A percentile compares a stretch with the other conserved stretches of the same genome.
These are phyloP conservation scores for Trichoderma sp. DNA, from an alignment of 2,329 filamentous ascomycete genomes.

Conservation along the genomic window DNA sequence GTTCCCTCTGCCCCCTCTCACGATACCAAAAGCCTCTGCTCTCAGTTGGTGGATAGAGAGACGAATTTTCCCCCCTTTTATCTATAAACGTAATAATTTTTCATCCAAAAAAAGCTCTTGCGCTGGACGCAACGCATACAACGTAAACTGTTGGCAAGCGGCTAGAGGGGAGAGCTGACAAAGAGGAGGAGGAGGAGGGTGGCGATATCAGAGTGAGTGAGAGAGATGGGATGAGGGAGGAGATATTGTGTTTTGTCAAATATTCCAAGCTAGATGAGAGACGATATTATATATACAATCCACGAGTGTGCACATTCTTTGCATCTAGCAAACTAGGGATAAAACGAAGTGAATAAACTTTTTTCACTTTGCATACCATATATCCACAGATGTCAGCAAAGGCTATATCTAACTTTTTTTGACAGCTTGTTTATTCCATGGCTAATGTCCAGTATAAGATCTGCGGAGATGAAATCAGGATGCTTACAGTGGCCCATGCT, in stretches of 20 bases:
- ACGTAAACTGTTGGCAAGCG: conserved; percentile 8
- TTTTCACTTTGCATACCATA: neutral
- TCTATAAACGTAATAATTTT: neutral
- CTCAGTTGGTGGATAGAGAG: conserved; percentile 5
- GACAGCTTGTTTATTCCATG: neutral
- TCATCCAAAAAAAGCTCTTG: neutral
- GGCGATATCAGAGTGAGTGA: neutral
- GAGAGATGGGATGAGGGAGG: neutral
- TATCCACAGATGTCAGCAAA: neutral
- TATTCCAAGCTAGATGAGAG: neutral
- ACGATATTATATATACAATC: neutral
- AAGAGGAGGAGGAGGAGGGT: neutral
- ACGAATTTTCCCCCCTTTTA: neutral
- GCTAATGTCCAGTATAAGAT: neutral
- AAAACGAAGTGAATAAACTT: neutral
- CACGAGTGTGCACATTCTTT: neutral
- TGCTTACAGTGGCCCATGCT: neutral
- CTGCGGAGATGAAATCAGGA: neutral
- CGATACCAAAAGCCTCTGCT: conserved; percentile 11
- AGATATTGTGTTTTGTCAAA: neutral
- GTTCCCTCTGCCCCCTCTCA: neutral
- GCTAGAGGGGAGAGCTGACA: neutral
- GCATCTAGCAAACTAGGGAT: neutral
- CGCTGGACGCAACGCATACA: conserved; percentile 17
- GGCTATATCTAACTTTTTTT: neutral